phyloP scores from a whole-genome alignment of 768 basidiomycete species.

The Suillus tomentosus region DNA sequence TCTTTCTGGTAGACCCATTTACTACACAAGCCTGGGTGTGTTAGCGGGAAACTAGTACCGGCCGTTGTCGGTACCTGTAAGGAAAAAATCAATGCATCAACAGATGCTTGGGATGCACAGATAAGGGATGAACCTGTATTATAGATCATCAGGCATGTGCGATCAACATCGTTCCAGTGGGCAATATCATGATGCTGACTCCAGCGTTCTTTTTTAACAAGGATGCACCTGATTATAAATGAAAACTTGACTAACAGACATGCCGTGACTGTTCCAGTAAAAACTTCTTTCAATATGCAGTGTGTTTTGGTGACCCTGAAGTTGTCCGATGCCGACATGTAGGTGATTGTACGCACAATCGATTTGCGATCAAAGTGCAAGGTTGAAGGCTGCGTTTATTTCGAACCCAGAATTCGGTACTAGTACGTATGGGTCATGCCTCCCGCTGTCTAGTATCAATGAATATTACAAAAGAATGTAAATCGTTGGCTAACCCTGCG shows the following conservation, averaged over 20 bases:
- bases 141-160: neutral
- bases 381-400: neutral
- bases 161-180: neutral
- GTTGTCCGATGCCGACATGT: neutral
- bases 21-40: neutral
- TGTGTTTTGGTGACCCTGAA: neutral
- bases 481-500: neutral
- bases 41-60: neutral
- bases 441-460: neutral
- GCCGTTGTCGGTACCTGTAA: neutral
- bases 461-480: neutral
- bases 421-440: neutral
- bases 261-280: neutral
- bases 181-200: neutral
- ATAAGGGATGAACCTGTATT: neutral
- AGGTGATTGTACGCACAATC: neutral
- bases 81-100: neutral
- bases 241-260: neutral
- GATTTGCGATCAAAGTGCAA: neutral
- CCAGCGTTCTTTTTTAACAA: neutral
- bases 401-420: no score
- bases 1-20: neutral
- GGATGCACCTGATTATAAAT: neutral
- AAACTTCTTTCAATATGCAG: neutral
- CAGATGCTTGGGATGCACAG: neutral